phyloP scores from a whole-genome alignment of 2,329 filamentous ascomycete species.

The Claviceps lovelessii region DNA sequence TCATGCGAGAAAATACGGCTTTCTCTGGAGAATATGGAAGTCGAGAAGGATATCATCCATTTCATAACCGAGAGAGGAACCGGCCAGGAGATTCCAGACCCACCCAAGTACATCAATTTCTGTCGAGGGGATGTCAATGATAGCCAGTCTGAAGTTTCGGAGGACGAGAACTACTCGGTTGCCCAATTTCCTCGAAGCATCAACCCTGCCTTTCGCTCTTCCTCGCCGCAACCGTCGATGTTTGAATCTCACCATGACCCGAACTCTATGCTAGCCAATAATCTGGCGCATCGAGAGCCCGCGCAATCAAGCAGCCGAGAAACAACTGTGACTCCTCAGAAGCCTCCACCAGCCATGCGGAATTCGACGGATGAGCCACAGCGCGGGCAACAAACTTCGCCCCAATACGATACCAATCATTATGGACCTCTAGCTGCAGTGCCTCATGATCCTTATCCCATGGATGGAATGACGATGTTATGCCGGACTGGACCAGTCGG shows the following conservation, averaged over 20 bases:
- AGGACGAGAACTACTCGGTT: constrained; percentile 82
- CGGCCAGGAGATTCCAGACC: constrained; percentile 91
- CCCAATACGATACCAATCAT: constrained; percentile 36
- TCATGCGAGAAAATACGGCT: constrained; percentile 94
- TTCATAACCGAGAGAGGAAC: constrained; percentile 88
- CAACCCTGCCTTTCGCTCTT: constrained; percentile 90
- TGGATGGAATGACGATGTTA: constrained; percentile 95
- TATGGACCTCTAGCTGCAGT: constrained; percentile 49
- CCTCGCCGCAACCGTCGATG: constrained; percentile 85
- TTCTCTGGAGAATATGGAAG: constrained; percentile 87
- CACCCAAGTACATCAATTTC: constrained; percentile 98
- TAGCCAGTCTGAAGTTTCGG: constrained; percentile 64
- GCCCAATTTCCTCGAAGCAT: constrained; percentile 92
- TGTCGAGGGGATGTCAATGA: constrained; percentile 78
- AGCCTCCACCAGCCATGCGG: constrained; percentile 8
- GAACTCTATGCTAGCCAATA: constrained; percentile 55
- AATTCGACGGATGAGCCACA: constrained; percentile 10
- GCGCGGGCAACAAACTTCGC: constrained; percentile 10
- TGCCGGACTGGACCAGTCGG: constrained; percentile 61
- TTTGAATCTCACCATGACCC: constrained; percentile 88
- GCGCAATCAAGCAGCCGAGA: constrained; percentile 34
- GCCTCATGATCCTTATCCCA: constrained; percentile 85
- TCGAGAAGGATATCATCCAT: constrained; percentile 78
- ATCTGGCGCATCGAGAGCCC: constrained; percentile 46
- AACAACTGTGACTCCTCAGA: constrained; percentile 37